phyloP scores from a whole-genome alignment of 306 rosid genomes.

The Alnus rubra region DNA sequence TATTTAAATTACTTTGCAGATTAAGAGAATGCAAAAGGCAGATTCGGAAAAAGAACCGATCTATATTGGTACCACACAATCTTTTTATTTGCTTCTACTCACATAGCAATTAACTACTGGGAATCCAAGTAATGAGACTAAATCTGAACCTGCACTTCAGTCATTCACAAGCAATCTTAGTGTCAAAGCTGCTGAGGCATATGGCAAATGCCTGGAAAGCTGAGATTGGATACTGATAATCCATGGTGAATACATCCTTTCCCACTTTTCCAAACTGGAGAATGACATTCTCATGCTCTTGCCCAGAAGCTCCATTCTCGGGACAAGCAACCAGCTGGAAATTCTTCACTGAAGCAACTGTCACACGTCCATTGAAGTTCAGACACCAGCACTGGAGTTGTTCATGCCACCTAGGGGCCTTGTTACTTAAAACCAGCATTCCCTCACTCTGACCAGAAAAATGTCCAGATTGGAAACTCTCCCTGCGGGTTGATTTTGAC shows the following conservation, averaged over 20 bases:
- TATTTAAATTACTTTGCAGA: not conserved
- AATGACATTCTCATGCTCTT: conserved; percentile 83
- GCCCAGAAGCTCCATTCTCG: conserved; percentile 66
- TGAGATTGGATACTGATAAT: conserved; percentile 90
- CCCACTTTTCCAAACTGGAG: conserved; percentile 97
- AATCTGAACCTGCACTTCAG: conserved; percentile 26
- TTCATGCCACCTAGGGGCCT: conserved; percentile 98
- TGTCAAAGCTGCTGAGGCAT: conserved; percentile 99
- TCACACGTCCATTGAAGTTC: conserved; percentile 94
- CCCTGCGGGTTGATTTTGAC: conserved; percentile 65
- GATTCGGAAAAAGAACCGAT: not conserved
- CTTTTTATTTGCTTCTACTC: not conserved
- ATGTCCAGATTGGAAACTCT: conserved; percentile 45
- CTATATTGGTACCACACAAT: not conserved
- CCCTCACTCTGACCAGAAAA: conserved; percentile 52
- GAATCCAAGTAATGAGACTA: not conserved
- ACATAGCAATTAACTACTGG: not conserved
- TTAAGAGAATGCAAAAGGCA: not conserved
- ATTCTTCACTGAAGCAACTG: conserved; percentile 94
- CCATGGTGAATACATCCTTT: conserved; percentile 96
- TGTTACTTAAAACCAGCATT: conserved; percentile 67
- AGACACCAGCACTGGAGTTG: conserved; percentile 99
- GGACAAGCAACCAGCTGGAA: conserved; percentile 91
- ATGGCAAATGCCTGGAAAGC: conserved; percentile 98
- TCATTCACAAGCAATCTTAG: conserved; percentile 98